Evolutionary conservation across 2,329 filamentous ascomycete species (phyloP).

Genomic region (Verticillium zaregamsianum): DNA sequence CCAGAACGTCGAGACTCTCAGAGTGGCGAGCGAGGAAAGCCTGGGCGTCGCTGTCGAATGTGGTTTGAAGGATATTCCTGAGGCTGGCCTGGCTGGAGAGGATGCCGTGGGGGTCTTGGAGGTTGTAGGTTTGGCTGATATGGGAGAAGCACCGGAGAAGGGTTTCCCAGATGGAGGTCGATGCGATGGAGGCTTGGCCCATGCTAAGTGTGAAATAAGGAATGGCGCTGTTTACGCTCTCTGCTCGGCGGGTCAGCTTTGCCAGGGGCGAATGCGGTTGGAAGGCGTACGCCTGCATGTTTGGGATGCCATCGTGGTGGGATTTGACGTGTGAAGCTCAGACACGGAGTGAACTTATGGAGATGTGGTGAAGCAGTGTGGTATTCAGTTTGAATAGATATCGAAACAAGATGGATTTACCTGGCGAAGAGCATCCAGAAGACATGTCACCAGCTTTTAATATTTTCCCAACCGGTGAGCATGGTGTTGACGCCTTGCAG

Average conservation of each 20-base stretch:
- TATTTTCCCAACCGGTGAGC: constrained; percentile 2
- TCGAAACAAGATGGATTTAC: not conserved
- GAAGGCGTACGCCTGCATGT: not conserved
- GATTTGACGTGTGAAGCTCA: not conserved
- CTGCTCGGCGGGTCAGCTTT: constrained; percentile 1
- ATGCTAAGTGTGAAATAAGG: constrained; percentile 13
- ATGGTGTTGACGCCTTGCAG: constrained; percentile 16
- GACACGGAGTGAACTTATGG: no score
- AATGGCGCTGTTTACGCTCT: constrained; percentile 11
- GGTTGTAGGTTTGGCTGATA: constrained; percentile 8
- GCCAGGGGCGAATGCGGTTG: not conserved
- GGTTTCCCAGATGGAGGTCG: constrained; percentile 11
- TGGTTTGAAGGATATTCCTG: constrained; percentile 22
- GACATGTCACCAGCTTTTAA: not conserved
- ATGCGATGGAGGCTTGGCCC: constrained; percentile 10
- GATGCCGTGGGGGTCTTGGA: constrained; percentile 14
- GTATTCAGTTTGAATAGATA: not conserved
- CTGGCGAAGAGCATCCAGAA: not conserved
- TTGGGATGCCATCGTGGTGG: not conserved
- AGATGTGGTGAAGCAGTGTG: not conserved
- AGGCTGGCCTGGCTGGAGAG: constrained; percentile 15
- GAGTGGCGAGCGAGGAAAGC: constrained; percentile 25
- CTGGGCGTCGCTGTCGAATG: constrained; percentile 26
- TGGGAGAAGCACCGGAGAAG: constrained; percentile 11
- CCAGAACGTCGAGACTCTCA: not conserved